phyloP scores from a whole-genome alignment of 148 eudicot species.

The Arctostaphylos glauca region DNA sequence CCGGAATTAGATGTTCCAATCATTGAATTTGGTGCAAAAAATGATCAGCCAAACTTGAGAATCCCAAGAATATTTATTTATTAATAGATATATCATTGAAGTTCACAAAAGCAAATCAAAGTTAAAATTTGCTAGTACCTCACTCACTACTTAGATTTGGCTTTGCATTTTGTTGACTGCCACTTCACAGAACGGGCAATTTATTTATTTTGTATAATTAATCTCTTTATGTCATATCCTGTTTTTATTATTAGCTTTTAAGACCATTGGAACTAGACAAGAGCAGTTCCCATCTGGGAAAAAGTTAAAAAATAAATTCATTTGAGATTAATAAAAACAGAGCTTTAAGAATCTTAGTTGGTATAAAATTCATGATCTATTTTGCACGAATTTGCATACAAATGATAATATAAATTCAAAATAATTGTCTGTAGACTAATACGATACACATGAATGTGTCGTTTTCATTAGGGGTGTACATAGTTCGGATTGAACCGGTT shows the following conservation, averaged over 20 bases:
- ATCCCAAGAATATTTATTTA: constrained; percentile 11
- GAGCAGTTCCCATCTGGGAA: no score
- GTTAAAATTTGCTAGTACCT: constrained; percentile 6
- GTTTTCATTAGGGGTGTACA: no score
- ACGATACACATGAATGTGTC: no score
- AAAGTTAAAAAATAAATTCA: no score
- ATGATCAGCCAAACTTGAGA: constrained; percentile 27
- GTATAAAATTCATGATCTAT: not conserved
- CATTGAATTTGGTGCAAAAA: constrained; percentile 26
- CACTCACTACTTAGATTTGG: not conserved
- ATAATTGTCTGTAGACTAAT: no score
- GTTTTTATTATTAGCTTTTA: not conserved
- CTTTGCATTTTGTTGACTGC: constrained; percentile 11
- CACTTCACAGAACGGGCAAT: not conserved
- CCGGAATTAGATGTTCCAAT: constrained; percentile 18
- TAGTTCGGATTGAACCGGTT: no score
- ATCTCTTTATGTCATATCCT: not conserved
- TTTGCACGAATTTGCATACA: not conserved
- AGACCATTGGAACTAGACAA: no score
- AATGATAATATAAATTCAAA: not conserved
- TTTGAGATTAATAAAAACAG: no score
- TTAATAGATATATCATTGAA: constrained; percentile 13
- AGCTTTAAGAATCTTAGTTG: no score
- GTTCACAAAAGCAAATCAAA: constrained; percentile 20
- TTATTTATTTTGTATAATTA: not conserved